Conservation (phyloP, 345 rosid species). For the Brassica incana region DNA sequence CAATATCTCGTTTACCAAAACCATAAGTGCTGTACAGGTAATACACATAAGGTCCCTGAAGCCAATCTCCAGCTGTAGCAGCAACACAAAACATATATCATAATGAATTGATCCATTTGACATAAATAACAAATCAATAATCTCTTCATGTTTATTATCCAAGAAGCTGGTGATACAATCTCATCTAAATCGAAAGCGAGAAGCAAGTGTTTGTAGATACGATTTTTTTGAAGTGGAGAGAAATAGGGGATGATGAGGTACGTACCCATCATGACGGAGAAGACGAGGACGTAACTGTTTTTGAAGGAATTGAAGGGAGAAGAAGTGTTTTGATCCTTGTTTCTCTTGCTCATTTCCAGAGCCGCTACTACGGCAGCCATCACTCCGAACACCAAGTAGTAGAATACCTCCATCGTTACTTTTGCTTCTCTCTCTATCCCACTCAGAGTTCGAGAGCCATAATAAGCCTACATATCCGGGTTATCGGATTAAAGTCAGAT, state of each 20-base stretch:
- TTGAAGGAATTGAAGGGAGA: conserved; percentile 80
- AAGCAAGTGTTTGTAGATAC: too few species aligned
- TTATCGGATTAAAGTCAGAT: too few species aligned
- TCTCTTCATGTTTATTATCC: too few species aligned
- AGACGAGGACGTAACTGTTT: conserved; percentile 69
- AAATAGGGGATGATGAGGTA: too few species aligned
- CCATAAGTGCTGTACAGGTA: conserved; percentile 83
- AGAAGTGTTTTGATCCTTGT: conserved; percentile 71
- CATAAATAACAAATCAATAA: too few species aligned
- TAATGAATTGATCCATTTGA: too few species aligned
- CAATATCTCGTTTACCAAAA: conserved; percentile 82
- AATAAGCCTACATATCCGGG: too few species aligned
- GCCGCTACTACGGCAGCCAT: conserved; percentile 66
- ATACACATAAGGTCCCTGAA: conserved; percentile 98
- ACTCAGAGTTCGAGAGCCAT: conserved; percentile 1
- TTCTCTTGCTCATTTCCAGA: conserved; percentile 68
- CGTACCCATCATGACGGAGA: conserved; percentile 93
- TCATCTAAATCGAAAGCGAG: too few species aligned
- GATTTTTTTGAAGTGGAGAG: too few species aligned
- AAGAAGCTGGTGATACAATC: too few species aligned
- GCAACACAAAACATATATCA: too few species aligned
- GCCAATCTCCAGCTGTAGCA: conserved; percentile 91
- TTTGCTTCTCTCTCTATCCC: conserved; percentile 7
- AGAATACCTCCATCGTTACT: conserved; percentile 69
- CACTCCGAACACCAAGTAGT: conserved; percentile 61